Evolutionary conservation across 2,329 filamentous ascomycete genomes (phyloP), one percentile per base, ranked within the genome.

Genomic region (Kalmusia sp.): DNA sequence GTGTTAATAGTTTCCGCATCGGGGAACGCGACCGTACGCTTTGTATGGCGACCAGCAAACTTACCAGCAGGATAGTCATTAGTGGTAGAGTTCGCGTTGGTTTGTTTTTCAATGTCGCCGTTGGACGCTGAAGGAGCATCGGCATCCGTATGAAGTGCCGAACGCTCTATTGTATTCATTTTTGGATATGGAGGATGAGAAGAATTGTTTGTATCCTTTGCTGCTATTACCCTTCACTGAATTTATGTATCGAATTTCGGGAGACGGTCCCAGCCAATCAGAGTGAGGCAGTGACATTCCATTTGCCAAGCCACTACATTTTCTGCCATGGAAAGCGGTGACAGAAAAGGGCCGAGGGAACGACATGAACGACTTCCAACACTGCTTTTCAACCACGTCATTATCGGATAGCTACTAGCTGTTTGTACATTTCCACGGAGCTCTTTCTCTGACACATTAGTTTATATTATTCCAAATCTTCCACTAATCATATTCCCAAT

Each of bases 281-380:
- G n/a, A 30, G 22, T 14, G 24, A 19, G 25, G 22, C 33, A 48
- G 45, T 48, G 45, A 48, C 45, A 48, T 39, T 11, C 45, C 34
- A 15, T 22, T 9, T 22, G 45, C 45, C 45, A 48, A 48, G 45
- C 9, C 45, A 24, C 45, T 39, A 48, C 8, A 6, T 15, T 31
- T 38, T 48, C n/a, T 31, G 14, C 34, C 9, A n/a, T n/a, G n/a
- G n/a, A n/a, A n/a, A n/a, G n/a, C n/a, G n/a, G n/a, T n/a, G 33
- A 34, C 45, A 48, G 34, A 48, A 48, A 48, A 39, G 21, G 15
- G 34, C 22, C n/a, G n/a, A n/a, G n/a, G n/a, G n/a, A n/a, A n/a
- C n/a, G n/a, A n/a, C n/a, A n/a, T n/a, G n/a, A n/a, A n/a, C n/a
- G n/a, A n/a, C n/a, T n/a, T n/a, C n/a, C n/a, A n/a, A n/a, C n/a